Conservation (phyloP, 352 stramenopile genomes). For the Phytopythium sindhum region DNA sequence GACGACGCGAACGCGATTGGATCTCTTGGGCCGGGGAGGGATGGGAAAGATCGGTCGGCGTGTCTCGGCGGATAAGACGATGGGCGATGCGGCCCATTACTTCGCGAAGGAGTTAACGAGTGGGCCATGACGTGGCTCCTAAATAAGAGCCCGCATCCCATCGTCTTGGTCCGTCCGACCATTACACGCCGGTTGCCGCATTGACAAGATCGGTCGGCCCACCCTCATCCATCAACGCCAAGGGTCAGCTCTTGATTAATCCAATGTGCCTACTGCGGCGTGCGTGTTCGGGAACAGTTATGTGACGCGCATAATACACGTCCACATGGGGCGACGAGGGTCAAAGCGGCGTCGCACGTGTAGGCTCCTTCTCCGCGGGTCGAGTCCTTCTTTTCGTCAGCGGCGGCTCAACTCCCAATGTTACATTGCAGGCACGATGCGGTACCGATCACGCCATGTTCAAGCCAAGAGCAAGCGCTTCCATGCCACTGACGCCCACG, state of each 20-base stretch:
- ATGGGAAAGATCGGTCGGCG: not conserved
- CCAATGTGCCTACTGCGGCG: no score
- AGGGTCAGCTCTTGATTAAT: no score
- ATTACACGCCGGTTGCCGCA: not conserved
- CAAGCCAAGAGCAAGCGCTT: not conserved
- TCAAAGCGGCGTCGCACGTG: no score
- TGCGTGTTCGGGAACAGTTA: not conserved
- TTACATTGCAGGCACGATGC: no score
- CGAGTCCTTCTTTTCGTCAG: not conserved
- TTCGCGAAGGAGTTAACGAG: not conserved
- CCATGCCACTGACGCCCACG: not conserved
- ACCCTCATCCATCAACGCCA: no score
- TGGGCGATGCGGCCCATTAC: not conserved
- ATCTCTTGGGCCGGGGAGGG: not conserved
- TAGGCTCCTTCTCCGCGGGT: no score
- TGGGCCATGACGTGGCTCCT: not conserved
- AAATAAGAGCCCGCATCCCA: not conserved
- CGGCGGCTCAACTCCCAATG: no score
- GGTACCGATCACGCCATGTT: not conserved
- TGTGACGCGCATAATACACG: not conserved
- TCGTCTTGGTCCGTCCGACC: not conserved
- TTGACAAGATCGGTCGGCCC: not conserved
- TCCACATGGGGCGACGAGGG: no score
- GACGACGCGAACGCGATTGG: constrained; percentile 6
- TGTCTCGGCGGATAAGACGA: not conserved